Percentiles rank a stretch among this genome's conserved stretches.
These are phyloP conservation scores for Sugiyamaella smithiae DNA, from an alignment of 805 yeast species.

Conservation along the genomic window DNA sequence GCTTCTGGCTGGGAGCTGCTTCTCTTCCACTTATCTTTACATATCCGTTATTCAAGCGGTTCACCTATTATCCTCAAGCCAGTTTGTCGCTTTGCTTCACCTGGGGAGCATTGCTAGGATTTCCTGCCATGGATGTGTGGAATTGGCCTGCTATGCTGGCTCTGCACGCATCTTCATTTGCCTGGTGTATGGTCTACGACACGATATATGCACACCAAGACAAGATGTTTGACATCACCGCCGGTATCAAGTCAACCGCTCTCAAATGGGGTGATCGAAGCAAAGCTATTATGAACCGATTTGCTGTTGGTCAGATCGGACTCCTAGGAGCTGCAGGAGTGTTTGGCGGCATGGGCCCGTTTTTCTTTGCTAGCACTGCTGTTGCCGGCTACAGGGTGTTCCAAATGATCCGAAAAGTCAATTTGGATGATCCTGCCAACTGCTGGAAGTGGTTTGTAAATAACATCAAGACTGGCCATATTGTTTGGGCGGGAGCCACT, in stretches of 20 bases:
- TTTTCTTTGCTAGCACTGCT: conserved; percentile 63
- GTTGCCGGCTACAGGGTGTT: conserved; percentile 68
- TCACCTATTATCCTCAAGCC: conserved; percentile 93
- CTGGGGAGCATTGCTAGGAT: conserved; percentile 94
- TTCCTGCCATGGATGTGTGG: conserved; percentile 93
- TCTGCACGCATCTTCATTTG: conserved; percentile 67
- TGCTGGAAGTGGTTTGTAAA: conserved; percentile 81
- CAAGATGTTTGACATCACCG: conserved; percentile 77
- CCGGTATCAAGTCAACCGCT: conserved; percentile 95
- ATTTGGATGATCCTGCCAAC: conserved; percentile 71
- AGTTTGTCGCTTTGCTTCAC: conserved; percentile 78
- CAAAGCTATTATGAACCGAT: conserved; percentile 61
- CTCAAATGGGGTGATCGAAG: conserved; percentile 87
- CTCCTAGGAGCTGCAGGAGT: conserved; percentile 66
- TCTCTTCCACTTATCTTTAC: conserved; percentile 77
- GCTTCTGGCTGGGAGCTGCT: conserved; percentile 78
- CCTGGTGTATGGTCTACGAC: conserved; percentile 96
- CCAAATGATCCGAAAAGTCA: conserved; percentile 66
- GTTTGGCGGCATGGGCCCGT: conserved; percentile 81
- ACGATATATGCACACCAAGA: conserved; percentile 98
- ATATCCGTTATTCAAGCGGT: conserved; percentile 90
- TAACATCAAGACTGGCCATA: conserved; percentile 63
- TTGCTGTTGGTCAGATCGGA: conserved; percentile 67
- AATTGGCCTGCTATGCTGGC: conserved; percentile 74
- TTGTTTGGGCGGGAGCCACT: conserved; percentile 35